Base-by-base conservation (phyloP, 257 asterid species). In the Anisodus acutangulus region DNA sequence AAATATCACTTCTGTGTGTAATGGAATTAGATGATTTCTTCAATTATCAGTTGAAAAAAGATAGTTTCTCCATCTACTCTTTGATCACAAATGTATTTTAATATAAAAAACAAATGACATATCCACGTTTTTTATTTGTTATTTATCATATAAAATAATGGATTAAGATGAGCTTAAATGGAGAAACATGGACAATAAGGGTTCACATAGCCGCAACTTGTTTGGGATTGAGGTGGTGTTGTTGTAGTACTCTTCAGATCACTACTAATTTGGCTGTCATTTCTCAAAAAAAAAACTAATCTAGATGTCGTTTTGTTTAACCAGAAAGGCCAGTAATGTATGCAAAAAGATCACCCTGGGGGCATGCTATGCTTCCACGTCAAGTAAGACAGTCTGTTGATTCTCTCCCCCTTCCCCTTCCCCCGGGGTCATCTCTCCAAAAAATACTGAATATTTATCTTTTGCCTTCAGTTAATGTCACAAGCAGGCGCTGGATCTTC, bases 281-380 rank as follows among this genome's bases (percentile, higher is more conserved):
- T 31, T 31, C 35, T 31, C 0, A 31, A 31, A 31, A 31, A 31
- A 31, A 31, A 31, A 31, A 58, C 22, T 35, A 10, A 10, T 16
- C 72, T 84, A 60, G 45, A 17, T 26, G 83, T 55, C 80, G 19
- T 85, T 55, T 81, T 67, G 68, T 88, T 90, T 67, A 54, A 81
- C 84, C 92, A 95, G 98, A 91, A 80, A 91, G 92, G 87, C 98
- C 98, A 12, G 91, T 95, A 76, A 6, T 94, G 92, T 94, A 93
- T 82, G 79, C 91, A 76, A 93, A 89, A 88, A 88, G 85, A 74
- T 85, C 94, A 31, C 89, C 97, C 5, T 90, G 93, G 98, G 91
- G 94, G 43, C 94, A 88, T 39, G 74, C 89, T 22, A 78, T 91
- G 81, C 97, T 94, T 88, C 98, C 97, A 16, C 98, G 91, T 89